Evolutionary conservation across 805 yeast species (phyloP), one percentile per base, ranked within the genome.

Genomic region (Deakozyma indianensis): DNA sequence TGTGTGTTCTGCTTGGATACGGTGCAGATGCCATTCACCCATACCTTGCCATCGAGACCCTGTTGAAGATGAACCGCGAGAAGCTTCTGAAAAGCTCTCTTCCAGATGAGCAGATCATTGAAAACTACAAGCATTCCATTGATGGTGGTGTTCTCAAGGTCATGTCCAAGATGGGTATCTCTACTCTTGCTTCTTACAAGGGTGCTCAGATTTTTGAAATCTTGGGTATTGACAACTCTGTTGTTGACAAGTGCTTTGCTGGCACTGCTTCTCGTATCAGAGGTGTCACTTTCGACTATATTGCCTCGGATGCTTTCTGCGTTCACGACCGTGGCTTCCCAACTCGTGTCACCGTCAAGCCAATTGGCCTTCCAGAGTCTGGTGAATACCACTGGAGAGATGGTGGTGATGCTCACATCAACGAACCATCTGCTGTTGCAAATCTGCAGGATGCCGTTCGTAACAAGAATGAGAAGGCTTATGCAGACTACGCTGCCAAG

Each of bases 351-450:
- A 78, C 86, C 22, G 66, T 82, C 51, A 72, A 75, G 56, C 87
- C 85, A 28, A 70, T 76, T 29, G 80, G 82, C 14, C 72, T 92
- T 50, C 94, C 95, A 24, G 97, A 90, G 65, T 76, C 88, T 49
- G 98, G 98, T 65, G 97, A 92, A 63, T 92, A 87, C 60, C 95
- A 92, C 66, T 90, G 95, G 94, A 79, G 98, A 69, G 97, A 90
- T 60, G 97, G 97, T 59, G 98, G 97, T 53, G 95, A 86, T 58
- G 80, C 90, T 47, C 96, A 92, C 63, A 77, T 92, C 50, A 90
- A 90, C 63, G 94, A 86, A 53, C 98, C 98, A 15, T 74, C 83
- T 27, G 96, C 96, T 18, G 83, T 90, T 64, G 96, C 97, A 15
- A 79, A 84, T 49, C 75, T 90, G 60, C 98, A 92, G 67, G 97